Evolutionary conservation across 1,284 basidiomycete genomes (phyloP).

Genomic region (Coniophora puteana): DNA sequence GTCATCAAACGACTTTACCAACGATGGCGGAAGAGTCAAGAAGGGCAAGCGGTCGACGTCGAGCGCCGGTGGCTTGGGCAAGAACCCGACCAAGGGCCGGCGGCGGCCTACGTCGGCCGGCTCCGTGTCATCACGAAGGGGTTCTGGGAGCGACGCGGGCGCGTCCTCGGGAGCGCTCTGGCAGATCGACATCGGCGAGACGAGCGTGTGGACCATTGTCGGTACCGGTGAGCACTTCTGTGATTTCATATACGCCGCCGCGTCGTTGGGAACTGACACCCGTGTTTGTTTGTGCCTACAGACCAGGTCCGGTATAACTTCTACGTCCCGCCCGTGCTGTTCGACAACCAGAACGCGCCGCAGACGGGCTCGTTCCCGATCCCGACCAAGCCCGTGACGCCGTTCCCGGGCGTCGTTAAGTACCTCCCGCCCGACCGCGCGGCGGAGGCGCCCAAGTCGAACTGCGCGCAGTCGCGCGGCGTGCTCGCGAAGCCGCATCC

Average conservation of each 20-base stretch:
- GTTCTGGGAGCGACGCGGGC: constrained; percentile 58
- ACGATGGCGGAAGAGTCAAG: constrained; percentile 79
- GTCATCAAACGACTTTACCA: constrained; percentile 66
- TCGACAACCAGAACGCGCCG: constrained; percentile 67
- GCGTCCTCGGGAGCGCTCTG: constrained; percentile 77
- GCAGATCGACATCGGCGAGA: constrained; percentile 86
- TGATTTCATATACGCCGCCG: constrained; percentile 2
- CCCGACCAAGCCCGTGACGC: constrained; percentile 80
- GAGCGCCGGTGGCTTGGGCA: constrained; percentile 62
- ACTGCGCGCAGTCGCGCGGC: constrained; percentile 59
- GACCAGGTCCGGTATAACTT: constrained; percentile 90
- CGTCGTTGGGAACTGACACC: constrained; percentile 4
- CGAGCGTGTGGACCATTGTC: constrained; percentile 91
- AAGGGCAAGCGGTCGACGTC: constrained; percentile 73
- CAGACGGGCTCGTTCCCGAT: constrained; percentile 69
- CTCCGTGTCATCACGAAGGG: constrained; percentile 63
- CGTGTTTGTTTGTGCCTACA: constrained; percentile 22
- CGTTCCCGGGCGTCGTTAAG: constrained; percentile 81
- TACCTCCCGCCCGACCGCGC: constrained; percentile 83
- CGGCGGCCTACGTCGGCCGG: constrained; percentile 72
- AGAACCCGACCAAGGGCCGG: constrained; percentile 59
- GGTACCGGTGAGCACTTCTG: constrained; percentile 62
- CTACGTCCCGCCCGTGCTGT: constrained; percentile 83
- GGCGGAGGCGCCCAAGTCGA: constrained; percentile 66
- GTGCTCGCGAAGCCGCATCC: constrained; percentile 70